Evolutionary conservation across 2,329 filamentous ascomycete species (phyloP).

Genomic region (Incumbomyces lentus): DNA sequence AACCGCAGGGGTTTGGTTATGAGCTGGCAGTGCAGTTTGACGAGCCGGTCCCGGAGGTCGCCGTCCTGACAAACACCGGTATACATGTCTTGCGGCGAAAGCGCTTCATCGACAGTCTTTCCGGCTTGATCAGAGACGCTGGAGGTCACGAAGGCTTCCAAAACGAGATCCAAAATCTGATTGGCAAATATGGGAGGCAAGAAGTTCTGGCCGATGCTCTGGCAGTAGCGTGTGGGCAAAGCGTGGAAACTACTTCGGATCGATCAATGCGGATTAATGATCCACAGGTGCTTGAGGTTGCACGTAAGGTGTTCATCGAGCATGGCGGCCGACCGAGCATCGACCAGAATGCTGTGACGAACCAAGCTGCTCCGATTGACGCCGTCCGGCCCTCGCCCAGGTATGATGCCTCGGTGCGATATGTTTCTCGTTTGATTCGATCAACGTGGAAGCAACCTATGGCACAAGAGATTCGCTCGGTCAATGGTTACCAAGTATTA

Average conservation of each 20-base stretch:
- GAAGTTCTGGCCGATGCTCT: slow-evolving; percentile 86
- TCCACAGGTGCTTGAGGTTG: slow-evolving; percentile 73
- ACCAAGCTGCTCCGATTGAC: slow-evolving; percentile 58
- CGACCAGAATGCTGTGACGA: slow-evolving; percentile 61
- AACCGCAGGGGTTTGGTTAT: slow-evolving; percentile 77
- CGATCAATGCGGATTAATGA: slow-evolving; percentile 64
- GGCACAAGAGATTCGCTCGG: slow-evolving; percentile 45
- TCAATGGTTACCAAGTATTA: slow-evolving; percentile 51
- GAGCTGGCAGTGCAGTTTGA: slow-evolving; percentile 96
- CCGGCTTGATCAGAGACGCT: slow-evolving; percentile 62
- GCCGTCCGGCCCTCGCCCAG: slow-evolving; percentile 78
- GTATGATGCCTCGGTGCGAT: slow-evolving; percentile 78
- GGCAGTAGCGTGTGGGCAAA: slow-evolving; percentile 90
- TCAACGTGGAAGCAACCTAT: slow-evolving; percentile 79
- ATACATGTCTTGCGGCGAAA: slow-evolving; percentile 76
- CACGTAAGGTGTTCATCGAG: slow-evolving; percentile 80
- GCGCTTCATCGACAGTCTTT: slow-evolving; percentile 84
- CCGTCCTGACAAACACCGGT: slow-evolving; percentile 81
- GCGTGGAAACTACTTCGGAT: slow-evolving; percentile 65
- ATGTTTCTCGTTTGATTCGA: slow-evolving; percentile 77
- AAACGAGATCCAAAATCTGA: slow-evolving; percentile 70
- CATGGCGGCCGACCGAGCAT: slow-evolving; percentile 80
- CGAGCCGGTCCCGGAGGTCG: slow-evolving; percentile 67
- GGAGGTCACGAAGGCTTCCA: slow-evolving; percentile 72
- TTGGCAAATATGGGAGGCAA: slow-evolving; percentile 72